A percentile compares a stretch with the other conserved stretches of the same genome.
Conservation (phyloP, 2,329 filamentous ascomycete genomes). For the Fusarium piperis region DNA sequence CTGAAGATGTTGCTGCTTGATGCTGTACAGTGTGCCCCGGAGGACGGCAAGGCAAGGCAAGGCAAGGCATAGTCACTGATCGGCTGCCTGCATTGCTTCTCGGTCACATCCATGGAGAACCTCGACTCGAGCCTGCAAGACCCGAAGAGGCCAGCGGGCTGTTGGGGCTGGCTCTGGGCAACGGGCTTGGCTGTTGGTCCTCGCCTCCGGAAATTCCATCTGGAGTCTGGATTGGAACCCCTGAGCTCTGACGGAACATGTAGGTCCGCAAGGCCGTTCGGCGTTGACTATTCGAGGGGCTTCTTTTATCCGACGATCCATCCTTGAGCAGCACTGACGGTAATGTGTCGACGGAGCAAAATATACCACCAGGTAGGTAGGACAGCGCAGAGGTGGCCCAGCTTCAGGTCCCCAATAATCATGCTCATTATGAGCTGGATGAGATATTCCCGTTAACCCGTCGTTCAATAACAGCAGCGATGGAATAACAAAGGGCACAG, state of each 20-base stretch:
- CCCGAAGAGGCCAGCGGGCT: not conserved
- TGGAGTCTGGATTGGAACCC: constrained; percentile 5
- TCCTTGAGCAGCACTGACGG: constrained; percentile 1
- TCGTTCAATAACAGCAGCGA: not conserved
- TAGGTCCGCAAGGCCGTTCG: not conserved
- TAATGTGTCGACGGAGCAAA: not conserved
- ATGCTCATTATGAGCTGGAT: not conserved
- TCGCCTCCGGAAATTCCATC: not conserved
- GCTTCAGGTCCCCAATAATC: not conserved
- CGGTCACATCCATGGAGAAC: not conserved
- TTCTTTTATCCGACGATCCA: constrained; percentile 8
- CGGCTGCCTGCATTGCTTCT: constrained; percentile 2
- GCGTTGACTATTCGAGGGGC: not conserved
- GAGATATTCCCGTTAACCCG: not conserved
- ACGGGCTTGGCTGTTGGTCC: constrained; percentile 6
- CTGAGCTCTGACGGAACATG: constrained; percentile 1
- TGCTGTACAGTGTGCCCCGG: not conserved
- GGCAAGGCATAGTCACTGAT: not conserved
- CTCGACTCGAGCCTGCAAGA: constrained; percentile 3
- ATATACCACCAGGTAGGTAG: not conserved
- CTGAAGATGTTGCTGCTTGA: constrained; percentile 4
- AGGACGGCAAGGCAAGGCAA: not conserved
- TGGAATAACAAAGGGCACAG: not conserved
- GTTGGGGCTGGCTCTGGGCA: not conserved
- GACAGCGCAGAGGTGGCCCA: not conserved